Conservation (phyloP, 2,329 filamentous ascomycete species). For the Arachnomyces sp. region DNA sequence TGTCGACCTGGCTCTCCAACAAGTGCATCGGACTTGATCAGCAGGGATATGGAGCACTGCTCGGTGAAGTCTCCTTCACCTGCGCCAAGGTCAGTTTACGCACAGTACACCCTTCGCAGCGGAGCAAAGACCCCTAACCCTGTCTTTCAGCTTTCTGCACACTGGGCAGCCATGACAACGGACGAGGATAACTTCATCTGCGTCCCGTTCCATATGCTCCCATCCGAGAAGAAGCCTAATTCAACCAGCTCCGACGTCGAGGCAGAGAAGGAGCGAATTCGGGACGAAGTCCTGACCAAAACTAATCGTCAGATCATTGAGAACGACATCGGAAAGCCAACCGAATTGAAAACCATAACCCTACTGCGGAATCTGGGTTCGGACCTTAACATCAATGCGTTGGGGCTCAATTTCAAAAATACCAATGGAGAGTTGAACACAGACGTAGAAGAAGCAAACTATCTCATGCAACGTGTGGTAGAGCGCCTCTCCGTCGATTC, state of each 20-base stretch:
- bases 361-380: slow-evolving; percentile 38
- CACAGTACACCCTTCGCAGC: not conserved
- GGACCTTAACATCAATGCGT: slow-evolving; percentile 43
- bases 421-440: slow-evolving; percentile 33
- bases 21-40: slow-evolving; percentile 36
- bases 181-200: slow-evolving; percentile 30
- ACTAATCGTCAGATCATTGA: slow-evolving; percentile 30
- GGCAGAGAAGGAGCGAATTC: slow-evolving; percentile 34
- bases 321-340: slow-evolving; percentile 18
- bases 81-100: slow-evolving; percentile 30
- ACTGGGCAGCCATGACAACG: slow-evolving; percentile 36
- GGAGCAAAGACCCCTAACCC: not conserved
- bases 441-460: slow-evolving; percentile 43
- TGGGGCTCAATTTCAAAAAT: slow-evolving; percentile 39
- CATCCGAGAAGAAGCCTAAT: slow-evolving; percentile 23
- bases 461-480: slow-evolving; percentile 41
- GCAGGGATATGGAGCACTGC: slow-evolving; percentile 36
- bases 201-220: slow-evolving; percentile 38
- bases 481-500: slow-evolving; percentile 37
- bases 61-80: slow-evolving; percentile 40
- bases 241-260: slow-evolving; percentile 22
- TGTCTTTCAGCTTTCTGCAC: slow-evolving; percentile 23
- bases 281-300: slow-evolving; percentile 31
- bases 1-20: slow-evolving; percentile 41
- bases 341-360: slow-evolving; percentile 27